phyloP scores from a whole-genome alignment of 345 rosid species.

The Anastatica hierochuntica region DNA sequence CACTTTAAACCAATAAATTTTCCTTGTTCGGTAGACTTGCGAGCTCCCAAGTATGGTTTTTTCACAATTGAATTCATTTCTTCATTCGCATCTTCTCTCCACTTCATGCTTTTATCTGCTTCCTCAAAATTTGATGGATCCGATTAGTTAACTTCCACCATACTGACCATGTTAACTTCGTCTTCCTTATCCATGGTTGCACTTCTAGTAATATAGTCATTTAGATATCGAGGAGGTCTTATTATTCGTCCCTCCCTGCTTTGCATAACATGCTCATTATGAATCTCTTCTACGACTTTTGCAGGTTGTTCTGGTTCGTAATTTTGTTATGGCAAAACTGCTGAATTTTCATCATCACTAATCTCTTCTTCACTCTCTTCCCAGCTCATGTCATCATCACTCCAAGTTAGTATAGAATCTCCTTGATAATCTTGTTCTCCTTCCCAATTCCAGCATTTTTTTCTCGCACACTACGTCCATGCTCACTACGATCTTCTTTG shows the following conservation, averaged over 20 bases:
- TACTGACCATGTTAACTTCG: background rate
- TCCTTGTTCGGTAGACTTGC: background rate
- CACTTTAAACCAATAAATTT: background rate
- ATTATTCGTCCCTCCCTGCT: background rate
- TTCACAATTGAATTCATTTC: background rate
- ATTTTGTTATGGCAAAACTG: no score
- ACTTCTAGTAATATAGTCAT: background rate
- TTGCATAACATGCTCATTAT: background rate
- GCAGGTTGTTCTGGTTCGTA: no score
- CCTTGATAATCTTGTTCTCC: no score
- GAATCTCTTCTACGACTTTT: no score
- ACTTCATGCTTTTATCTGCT: background rate
- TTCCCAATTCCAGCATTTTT: no score
- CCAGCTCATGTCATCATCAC: no score
- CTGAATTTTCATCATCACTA: no score
- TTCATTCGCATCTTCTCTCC: background rate
- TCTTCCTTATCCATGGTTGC: background rate
- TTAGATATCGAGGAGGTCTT: background rate
- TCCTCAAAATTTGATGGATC: background rate
- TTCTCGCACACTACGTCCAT: no score
- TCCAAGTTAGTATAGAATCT: no score
- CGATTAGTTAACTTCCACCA: background rate
- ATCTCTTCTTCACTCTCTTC: no score
- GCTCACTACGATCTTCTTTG: no score
- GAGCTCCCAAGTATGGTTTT: background rate